Conservation (phyloP, 768 basidiomycete genomes). For the Lactarius psammicola region DNA sequence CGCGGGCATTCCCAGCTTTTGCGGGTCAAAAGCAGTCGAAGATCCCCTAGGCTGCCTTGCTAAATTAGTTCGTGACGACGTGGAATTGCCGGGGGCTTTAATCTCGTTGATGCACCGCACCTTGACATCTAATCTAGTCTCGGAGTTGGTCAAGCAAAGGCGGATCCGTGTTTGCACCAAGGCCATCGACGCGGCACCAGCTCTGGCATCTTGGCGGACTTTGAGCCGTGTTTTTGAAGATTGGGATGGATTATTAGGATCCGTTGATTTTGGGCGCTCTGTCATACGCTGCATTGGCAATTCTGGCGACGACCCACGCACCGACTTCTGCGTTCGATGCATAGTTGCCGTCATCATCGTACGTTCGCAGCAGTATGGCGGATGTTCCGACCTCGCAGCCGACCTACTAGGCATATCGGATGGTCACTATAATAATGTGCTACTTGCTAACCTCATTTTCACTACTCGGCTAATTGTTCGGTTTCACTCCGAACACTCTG, state of each 20-base stretch:
- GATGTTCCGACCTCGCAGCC: neutral
- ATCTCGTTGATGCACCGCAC: neutral
- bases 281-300: neutral
- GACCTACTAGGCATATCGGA: constrained; percentile 4
- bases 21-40: neutral
- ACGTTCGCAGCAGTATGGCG: neutral
- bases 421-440: neutral
- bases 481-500: neutral
- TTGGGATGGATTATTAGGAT: neutral
- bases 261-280: neutral
- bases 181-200: neutral
- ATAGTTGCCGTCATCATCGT: neutral
- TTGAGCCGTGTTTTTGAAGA: neutral
- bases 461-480: neutral
- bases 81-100: neutral
- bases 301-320: neutral
- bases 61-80: neutral
- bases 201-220: neutral
- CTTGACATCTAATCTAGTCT: neutral
- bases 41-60: neutral
- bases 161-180: neutral
- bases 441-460: constrained; percentile 11
- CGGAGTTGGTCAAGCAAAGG: neutral
- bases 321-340: constrained; percentile 2
- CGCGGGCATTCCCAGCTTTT: neutral